Evolutionary conservation across 225 moss, liverwort and hornwort genomes (phyloP).

Genomic region (Polytrichum commune): DNA sequence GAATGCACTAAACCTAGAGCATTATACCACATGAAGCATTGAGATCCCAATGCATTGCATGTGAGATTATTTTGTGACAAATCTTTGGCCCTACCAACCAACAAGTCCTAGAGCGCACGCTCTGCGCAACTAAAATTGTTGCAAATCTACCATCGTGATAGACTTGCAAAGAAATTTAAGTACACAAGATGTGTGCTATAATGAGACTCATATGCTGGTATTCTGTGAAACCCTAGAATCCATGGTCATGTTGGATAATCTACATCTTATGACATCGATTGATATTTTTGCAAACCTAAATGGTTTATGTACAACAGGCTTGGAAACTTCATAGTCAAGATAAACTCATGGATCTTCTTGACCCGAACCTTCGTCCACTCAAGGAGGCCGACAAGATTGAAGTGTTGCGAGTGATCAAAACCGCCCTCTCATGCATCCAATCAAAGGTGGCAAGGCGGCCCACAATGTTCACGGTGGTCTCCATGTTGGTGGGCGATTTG

Average conservation of each 20-base stretch:
- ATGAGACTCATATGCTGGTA: no score
- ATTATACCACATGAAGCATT: no score
- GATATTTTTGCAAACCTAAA: no score
- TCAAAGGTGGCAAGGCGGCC: not conserved
- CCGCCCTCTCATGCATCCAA: not conserved
- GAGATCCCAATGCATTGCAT: no score
- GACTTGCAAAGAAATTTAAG: not conserved
- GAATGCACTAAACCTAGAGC: no score
- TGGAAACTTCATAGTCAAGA: not conserved
- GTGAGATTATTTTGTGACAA: no score
- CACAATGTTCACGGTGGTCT: conserved; percentile 1
- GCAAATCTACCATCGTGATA: not conserved
- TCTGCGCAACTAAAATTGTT: not conserved
- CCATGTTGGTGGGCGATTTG: conserved; percentile 2
- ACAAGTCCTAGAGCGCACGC: no score
- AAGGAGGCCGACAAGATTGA: not conserved
- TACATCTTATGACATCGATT: not conserved
- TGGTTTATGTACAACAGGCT: not conserved
- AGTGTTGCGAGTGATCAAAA: not conserved
- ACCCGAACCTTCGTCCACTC: not conserved
- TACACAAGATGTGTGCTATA: no score
- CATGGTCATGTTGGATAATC: not conserved
- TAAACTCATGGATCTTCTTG: conserved; percentile 5
- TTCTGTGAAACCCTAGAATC: no score
- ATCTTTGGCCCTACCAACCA: no score